Evolutionary conservation across 345 rosid species (phyloP).

Genomic region (Populus alba): DNA sequence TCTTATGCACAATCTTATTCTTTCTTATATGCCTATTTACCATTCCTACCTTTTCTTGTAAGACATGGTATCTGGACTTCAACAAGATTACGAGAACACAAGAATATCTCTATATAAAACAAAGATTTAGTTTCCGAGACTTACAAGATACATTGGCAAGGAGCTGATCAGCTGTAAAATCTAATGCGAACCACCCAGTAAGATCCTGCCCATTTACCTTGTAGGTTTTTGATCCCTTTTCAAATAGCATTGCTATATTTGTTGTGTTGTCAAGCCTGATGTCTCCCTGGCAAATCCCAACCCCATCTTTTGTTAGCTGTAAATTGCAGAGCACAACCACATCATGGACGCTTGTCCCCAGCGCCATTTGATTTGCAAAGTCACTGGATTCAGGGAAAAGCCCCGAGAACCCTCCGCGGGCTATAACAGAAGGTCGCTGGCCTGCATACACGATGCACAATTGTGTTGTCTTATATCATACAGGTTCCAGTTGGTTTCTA

Average conservation of each 20-base stretch:
- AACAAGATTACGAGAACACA: neutral
- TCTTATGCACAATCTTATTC: too few relatives aligned
- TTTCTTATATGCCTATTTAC: too few relatives aligned
- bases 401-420: conserved; percentile 85
- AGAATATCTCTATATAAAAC: neutral
- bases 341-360: conserved; percentile 24
- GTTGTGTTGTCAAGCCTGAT: conserved; percentile 60
- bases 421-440: conserved; percentile 52
- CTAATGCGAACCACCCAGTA: conserved; percentile 64
- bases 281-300: conserved; percentile 62
- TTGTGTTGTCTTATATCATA: neutral
- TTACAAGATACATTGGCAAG: conserved; percentile 38
- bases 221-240: conserved; percentile 39
- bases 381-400: conserved; percentile 65
- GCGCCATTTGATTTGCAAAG: conserved; percentile 43
- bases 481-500: neutral
- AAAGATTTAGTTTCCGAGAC: conserved; percentile 2
- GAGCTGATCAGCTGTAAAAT: conserved; percentile 37
- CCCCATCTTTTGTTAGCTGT: conserved; percentile 64
- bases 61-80: neutral
- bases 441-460: conserved; percentile 39
- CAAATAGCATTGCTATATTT: conserved; percentile 32
- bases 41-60: neutral
- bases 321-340: conserved; percentile 58
- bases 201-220: conserved; percentile 54